phyloP scores from a whole-genome alignment of 257 asterid genomes.

The Rhazya stricta region DNA sequence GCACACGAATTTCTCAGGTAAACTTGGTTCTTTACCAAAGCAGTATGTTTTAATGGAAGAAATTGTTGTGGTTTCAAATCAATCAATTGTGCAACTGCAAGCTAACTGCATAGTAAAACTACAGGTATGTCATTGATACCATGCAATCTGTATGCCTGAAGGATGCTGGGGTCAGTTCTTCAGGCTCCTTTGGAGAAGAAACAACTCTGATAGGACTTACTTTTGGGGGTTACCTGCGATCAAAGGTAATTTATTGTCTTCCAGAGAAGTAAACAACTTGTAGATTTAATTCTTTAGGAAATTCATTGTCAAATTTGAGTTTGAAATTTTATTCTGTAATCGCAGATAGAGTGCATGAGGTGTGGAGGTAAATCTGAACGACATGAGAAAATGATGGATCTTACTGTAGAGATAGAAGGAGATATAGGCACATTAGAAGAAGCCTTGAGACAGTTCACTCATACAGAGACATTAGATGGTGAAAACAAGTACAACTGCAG shows the following conservation, averaged over 20 bases:
- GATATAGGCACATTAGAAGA: conserved; percentile 69
- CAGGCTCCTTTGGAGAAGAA: conserved; percentile 48
- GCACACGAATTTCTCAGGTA: conserved; percentile 92
- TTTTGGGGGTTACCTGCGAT: conserved; percentile 84
- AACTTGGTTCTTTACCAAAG: conserved; percentile 10
- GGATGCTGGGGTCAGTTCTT: conserved; percentile 44
- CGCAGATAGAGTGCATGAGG: conserved; percentile 79
- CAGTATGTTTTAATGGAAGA: background rate
- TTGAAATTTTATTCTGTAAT: conserved; percentile 9
- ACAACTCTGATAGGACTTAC: conserved; percentile 72
- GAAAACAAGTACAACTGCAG: conserved; percentile 76
- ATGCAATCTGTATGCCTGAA: conserved; percentile 68
- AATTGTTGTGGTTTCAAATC: background rate
- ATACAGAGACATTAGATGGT: conserved; percentile 72
- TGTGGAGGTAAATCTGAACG: conserved; percentile 66
- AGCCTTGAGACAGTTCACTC: conserved; percentile 64
- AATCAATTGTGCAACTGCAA: background rate
- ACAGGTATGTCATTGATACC: conserved; percentile 64
- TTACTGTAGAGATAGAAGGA: conserved; percentile 82
- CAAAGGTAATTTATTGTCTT: conserved; percentile 51
- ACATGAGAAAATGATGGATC: conserved; percentile 83
- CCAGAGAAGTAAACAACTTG: conserved; percentile 11
- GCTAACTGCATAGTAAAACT: conserved; percentile 10
- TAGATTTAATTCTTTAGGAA: background rate
- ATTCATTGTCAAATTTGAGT: background rate